Conservation (phyloP, 352 stramenopile species). For the Globisporangium cederbergense region DNA sequence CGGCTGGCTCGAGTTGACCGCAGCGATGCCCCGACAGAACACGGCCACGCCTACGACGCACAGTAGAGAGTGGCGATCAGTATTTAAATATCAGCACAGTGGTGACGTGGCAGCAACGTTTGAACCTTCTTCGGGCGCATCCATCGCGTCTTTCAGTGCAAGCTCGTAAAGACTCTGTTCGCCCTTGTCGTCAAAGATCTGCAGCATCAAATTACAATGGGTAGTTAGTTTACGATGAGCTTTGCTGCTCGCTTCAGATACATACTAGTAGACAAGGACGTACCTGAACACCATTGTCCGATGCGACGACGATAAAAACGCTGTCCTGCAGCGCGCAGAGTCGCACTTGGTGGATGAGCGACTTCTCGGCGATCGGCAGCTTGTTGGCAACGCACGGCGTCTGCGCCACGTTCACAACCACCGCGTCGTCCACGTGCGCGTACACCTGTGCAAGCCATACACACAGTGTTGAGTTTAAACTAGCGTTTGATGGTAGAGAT, state of each 20-base stretch:
- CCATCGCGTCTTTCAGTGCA: conserved; percentile 47
- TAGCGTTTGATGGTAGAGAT: not conserved
- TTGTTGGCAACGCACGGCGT: conserved; percentile 38
- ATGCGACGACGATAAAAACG: conserved; percentile 60
- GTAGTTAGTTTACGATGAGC: not conserved
- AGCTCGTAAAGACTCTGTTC: conserved; percentile 56
- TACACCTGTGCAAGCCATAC: conserved; percentile 30
- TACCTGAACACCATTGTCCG: conserved; percentile 56
- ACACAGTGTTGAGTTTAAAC: not conserved
- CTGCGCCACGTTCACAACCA: conserved; percentile 40
- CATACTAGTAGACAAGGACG: not conserved
- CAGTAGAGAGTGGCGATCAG: not conserved
- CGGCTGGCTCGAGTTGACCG: conserved; percentile 43
- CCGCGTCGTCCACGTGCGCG: conserved; percentile 41
- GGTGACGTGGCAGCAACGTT: not conserved
- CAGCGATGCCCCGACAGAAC: conserved; percentile 64
- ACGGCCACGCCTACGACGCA: conserved; percentile 30
- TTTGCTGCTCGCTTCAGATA: not conserved
- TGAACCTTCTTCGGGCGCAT: conserved; percentile 42
- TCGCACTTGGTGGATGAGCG: conserved; percentile 58
- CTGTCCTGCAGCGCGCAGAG: conserved; percentile 44
- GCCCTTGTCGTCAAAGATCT: conserved; percentile 66
- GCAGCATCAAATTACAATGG: not conserved
- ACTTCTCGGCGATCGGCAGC: conserved; percentile 44
- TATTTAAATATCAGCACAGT: not conserved